Evolutionary conservation across 768 basidiomycete genomes (phyloP).

Genomic region (Hygrophorus russula): DNA sequence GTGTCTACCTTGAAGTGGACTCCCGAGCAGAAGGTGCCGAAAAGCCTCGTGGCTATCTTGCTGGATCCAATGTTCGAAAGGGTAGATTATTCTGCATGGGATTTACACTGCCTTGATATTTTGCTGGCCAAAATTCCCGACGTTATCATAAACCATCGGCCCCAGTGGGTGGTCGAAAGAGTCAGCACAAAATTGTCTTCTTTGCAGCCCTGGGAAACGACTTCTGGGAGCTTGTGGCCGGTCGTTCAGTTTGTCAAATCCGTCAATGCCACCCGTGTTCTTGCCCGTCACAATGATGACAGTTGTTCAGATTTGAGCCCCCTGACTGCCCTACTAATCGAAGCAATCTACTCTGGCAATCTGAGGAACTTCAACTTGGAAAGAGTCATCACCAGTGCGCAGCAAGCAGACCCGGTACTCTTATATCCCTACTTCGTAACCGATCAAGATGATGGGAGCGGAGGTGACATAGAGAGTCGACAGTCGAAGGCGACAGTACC

Average conservation of each 20-base stretch:
- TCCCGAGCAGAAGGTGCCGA: not conserved
- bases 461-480: slow-evolving; percentile 12
- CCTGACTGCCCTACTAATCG: slow-evolving; percentile 6
- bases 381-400: slow-evolving; percentile 4
- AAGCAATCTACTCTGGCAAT: slow-evolving; percentile 9
- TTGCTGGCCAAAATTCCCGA: not conserved
- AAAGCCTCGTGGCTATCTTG: not conserved
- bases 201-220: not conserved
- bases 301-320: slow-evolving; percentile 6
- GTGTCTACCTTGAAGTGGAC: not conserved
- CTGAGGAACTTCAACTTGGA: slow-evolving; percentile 5
- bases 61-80: slow-evolving; percentile 3
- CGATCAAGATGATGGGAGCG: slow-evolving; percentile 8
- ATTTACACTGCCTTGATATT: not conserved
- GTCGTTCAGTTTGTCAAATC: not conserved
- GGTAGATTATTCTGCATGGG: not conserved
- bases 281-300: slow-evolving; percentile 5
- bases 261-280: not conserved
- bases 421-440: slow-evolving; percentile 10
- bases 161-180: not conserved
- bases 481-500: slow-evolving; percentile 9
- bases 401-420: not conserved
- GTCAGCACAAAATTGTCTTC: not conserved
- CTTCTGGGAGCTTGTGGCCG: not conserved
- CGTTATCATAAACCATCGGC: not conserved